Base-by-base conservation (phyloP, 306 rosid genomes). In the Morella rubra region DNA sequence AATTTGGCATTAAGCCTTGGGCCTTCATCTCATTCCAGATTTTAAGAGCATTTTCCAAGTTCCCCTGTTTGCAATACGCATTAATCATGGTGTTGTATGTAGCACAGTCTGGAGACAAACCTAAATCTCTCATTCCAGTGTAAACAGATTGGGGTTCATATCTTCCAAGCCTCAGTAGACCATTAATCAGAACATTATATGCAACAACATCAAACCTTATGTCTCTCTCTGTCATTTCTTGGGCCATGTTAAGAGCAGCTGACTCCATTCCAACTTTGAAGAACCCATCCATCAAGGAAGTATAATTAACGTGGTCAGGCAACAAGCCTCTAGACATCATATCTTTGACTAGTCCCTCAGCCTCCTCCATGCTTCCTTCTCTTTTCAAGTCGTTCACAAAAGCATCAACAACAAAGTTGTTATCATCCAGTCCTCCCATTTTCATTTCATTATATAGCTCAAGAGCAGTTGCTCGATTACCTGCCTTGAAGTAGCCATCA, bases 11-110 rank as follows among this genome's bases (percentile, higher is more conserved):
- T 73, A 89, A 66, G 77, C 89, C 85, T 49, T 74, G 85, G 84
- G 79, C 70, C 89, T 87, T 95, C 97, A 92, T 90, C 87, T 90
- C 97, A 76, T 86, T 83, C 93, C 89, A 89, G 67, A 90, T 87
- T 73, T 71, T 73, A 78, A 88, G 69, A 73, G 97, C 93, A 84
- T 73, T 80, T 83, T 85, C 84, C 53, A 76, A 69, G 60, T 87
- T 78, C 67, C 96, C 92, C 83, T 85, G 79, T 74, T 84, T 86
- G 84, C 91, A 87, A 83, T 81, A 78, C 58, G 88, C 87, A 80
- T 71, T 87, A 68, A 95, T 87, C 72, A 95, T 66, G 82, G 92
- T 88, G 85, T 90, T 90, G 83, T 87, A 89, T 16, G 97, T 95
- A 72, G 90, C 87, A 78, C 80, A 80, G 83, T 92, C 89, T 50